Percentiles rank a stretch among this genome's conserved stretches.
Evolutionary conservation across 192 early-diverging fungal species (phyloP).

Genomic region (Backusella australiensis): DNA sequence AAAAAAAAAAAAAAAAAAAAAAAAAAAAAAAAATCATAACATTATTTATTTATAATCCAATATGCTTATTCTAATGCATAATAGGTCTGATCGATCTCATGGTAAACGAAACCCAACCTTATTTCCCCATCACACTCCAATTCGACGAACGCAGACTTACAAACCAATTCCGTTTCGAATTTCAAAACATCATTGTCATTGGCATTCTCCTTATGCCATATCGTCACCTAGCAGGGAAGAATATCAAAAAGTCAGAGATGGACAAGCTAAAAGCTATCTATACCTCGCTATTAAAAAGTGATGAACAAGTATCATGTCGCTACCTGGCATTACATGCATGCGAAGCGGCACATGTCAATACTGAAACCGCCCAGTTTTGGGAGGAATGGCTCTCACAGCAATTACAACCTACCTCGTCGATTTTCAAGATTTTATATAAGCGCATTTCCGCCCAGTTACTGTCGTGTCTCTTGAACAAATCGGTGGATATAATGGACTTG

Average conservation of each 20-base stretch:
- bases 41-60: too few relatives aligned
- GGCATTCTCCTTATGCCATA: slow-evolving; percentile 39
- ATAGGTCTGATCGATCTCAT: not conserved
- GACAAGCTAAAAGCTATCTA: slow-evolving; percentile 36
- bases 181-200: slow-evolving; percentile 40
- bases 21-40: not conserved
- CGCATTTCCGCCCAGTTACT: not conserved
- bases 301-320: slow-evolving; percentile 5
- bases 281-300: slow-evolving; percentile 37
- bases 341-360: not conserved
- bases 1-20: too few relatives aligned
- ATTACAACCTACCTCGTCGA: slow-evolving; percentile 4
- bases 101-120: not conserved
- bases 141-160: slow-evolving; percentile 39
- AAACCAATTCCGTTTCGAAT: slow-evolving; percentile 39
- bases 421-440: slow-evolving; percentile 14
- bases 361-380: slow-evolving; percentile 14
- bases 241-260: slow-evolving; percentile 36
- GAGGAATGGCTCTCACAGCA: slow-evolving; percentile 18
- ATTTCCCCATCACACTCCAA: slow-evolving; percentile 30
- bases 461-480: not conserved
- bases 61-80: too few relatives aligned
- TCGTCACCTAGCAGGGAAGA: slow-evolving; percentile 35
- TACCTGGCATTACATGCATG: slow-evolving; percentile 18
- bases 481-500: not conserved